Base-by-base conservation (phyloP, 164 flowering plant species). In the Tetracentron sinense region DNA sequence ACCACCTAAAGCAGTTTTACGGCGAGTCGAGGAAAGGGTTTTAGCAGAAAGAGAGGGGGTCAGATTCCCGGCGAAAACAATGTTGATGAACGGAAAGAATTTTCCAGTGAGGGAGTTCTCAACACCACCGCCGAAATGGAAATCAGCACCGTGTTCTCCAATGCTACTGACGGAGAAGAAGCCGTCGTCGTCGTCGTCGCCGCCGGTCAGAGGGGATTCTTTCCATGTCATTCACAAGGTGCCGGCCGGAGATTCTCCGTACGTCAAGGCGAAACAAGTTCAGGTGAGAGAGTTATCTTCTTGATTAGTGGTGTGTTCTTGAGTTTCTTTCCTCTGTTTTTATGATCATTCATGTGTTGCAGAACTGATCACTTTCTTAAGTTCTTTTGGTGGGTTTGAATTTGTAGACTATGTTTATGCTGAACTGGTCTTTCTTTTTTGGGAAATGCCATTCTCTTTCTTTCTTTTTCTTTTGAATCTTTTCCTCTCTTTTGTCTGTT, bases 201-300 rank as follows among this genome's bases (percentile, higher is more conserved):
- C 80, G 12, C 61, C 57, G 21, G 19, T 67, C 22, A 62, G 64
- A 56, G 22, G 48, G 22, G 88, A 84, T 68, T 64, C 66, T 23
- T 91, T 78, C 46, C 89, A 88, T 61, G 75, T 76, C 42, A 57
- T 82, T 65, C 84, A 85, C 62, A 89, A 90, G 58, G 85, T 93
- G 15, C 98, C 96, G 16, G 48, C 80, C 10, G 88, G 90, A 6
- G 86, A 89, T 65, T 88, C 96, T 21, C 95, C 96, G 0, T 91
- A 91, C 31, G 93, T 77, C 56, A 79, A 68, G 66, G 97, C 97
- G n/a, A 93, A 93, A 73, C 94, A 85, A 21, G 94, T 82, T 72
- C 98, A 93, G 90, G 98, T 89, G 21, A 47, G 10, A 15, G 20
- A 26, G 12, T 48, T 52, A 12, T 62, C 21, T 49, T n/a, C 21